Evolutionary conservation across 2,329 filamentous ascomycete species (phyloP).

Genomic region (Pseudogymnoascus sp.): DNA sequence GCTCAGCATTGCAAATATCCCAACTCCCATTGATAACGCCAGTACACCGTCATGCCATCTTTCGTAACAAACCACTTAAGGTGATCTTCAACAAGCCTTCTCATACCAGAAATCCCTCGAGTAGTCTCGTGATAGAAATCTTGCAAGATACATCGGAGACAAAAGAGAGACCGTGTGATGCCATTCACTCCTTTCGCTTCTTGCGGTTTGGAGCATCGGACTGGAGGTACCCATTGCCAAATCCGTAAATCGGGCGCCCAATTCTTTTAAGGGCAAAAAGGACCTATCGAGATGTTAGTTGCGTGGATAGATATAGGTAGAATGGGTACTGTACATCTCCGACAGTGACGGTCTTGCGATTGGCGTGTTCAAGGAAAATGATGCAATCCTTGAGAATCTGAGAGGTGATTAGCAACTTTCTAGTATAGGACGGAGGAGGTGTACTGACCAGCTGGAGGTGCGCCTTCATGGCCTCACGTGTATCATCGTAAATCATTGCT

Average conservation of each 20-base stretch:
- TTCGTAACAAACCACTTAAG: too few species aligned
- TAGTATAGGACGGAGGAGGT: too few species aligned
- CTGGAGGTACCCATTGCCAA: conserved; percentile 36
- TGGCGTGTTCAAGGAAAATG: conserved; percentile 45
- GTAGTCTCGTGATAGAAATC: too few species aligned
- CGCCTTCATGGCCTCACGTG: conserved; percentile 43
- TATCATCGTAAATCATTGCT: conserved; percentile 54
- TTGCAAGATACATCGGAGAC: too few species aligned
- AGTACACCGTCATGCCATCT: too few species aligned
- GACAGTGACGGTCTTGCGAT: conserved; percentile 55
- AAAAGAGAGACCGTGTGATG: background rate
- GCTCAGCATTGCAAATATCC: background rate
- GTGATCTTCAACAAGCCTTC: too few species aligned
- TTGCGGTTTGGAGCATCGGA: background rate
- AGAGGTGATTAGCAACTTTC: background rate
- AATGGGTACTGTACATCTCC: conserved; percentile 45
- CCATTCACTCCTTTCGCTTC: background rate
- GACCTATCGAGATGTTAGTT: conserved; percentile 37
- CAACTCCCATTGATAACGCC: background rate
- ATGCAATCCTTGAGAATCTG: conserved; percentile 34
- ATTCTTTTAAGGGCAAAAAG: conserved; percentile 42
- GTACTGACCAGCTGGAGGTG: conserved; percentile 41
- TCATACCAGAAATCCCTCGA: too few species aligned
- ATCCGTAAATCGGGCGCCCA: conserved; percentile 51
- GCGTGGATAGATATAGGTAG: background rate